These are phyloP conservation scores for Rhodotorula sp. DNA, from an alignment of 1,284 basidiomycete species.

Conservation along the genomic window DNA sequence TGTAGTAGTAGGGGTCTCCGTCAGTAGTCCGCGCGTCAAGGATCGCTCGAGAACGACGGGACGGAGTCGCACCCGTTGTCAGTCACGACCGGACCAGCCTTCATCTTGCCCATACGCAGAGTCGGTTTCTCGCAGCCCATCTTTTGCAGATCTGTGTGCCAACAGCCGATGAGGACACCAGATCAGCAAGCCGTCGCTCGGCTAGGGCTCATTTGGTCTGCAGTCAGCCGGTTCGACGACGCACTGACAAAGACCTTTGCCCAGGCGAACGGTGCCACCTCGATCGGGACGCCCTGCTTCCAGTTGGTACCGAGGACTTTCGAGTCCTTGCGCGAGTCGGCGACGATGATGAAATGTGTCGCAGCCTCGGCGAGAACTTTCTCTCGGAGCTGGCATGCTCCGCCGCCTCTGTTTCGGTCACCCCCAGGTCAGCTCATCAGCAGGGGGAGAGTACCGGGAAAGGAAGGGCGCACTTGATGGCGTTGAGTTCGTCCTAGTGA, in stretches of 20 bases:
- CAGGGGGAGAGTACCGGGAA: no score
- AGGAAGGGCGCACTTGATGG: slow-evolving; percentile 64
- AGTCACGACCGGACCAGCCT: slow-evolving; percentile 80
- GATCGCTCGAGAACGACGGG: background rate
- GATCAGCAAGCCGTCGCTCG: background rate
- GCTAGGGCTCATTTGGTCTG: background rate
- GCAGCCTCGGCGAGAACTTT: slow-evolving; percentile 94
- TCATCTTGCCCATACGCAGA: slow-evolving; percentile 70
- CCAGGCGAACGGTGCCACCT: slow-evolving; percentile 95
- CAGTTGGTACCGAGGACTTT: slow-evolving; percentile 78
- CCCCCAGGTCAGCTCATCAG: background rate
- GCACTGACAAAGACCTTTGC: slow-evolving; percentile 59
- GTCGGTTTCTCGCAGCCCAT: slow-evolving; percentile 58
- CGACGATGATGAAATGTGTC: slow-evolving; percentile 88
- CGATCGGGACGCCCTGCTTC: slow-evolving; percentile 85
- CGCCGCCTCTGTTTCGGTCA: slow-evolving; percentile 63
- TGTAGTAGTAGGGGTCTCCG: slow-evolving; percentile 45
- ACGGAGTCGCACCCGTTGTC: slow-evolving; percentile 62
- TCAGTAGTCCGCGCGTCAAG: background rate
- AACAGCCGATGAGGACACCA: no score
- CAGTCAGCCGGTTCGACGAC: slow-evolving; percentile 7
- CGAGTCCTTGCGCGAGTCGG: slow-evolving; percentile 89
- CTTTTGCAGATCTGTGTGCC: slow-evolving; percentile 55
- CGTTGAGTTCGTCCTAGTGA: slow-evolving; percentile 64
- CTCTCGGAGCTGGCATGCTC: slow-evolving; percentile 93